These are phyloP conservation scores for Hypoxylon sp. DNA, from an alignment of 2,329 filamentous ascomycete species.

Conservation along the genomic window DNA sequence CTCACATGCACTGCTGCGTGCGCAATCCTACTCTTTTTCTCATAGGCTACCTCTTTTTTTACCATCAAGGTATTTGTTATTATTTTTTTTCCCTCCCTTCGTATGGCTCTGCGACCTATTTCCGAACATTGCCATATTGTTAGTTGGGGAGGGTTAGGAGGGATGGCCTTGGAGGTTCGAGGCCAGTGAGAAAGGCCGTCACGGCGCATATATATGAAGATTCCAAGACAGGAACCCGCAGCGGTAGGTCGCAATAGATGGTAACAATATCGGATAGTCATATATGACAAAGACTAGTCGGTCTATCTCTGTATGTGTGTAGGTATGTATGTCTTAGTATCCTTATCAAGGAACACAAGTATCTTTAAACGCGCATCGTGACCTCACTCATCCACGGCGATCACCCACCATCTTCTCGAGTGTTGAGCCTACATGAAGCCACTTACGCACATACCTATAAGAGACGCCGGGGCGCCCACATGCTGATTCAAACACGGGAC, in stretches of 20 bases:
- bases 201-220: conserved; percentile 41
- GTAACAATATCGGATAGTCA: conserved; percentile 26
- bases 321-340: neutral
- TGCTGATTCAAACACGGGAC: conserved; percentile 42
- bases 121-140: conserved; percentile 31
- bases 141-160: neutral
- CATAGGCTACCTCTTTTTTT: neutral
- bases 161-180: conserved; percentile 3
- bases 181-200: conserved; percentile 34
- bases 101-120: conserved; percentile 8
- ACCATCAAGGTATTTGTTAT: neutral
- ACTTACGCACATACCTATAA: conserved; percentile 19
- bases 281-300: conserved; percentile 31
- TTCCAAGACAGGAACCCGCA: conserved; percentile 39
- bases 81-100: neutral
- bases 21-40: conserved; percentile 33
- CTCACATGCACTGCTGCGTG: conserved; percentile 39
- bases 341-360: neutral
- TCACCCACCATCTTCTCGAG: conserved; percentile 2
- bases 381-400: conserved; percentile 11
- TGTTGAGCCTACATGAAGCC: conserved; percentile 10
- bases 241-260: conserved; percentile 26
- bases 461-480: conserved; percentile 33
- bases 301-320: neutral
- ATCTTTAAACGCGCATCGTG: conserved; percentile 23